Conservation (phyloP, 768 basidiomycete genomes). For the Dentipellis sp. region DNA sequence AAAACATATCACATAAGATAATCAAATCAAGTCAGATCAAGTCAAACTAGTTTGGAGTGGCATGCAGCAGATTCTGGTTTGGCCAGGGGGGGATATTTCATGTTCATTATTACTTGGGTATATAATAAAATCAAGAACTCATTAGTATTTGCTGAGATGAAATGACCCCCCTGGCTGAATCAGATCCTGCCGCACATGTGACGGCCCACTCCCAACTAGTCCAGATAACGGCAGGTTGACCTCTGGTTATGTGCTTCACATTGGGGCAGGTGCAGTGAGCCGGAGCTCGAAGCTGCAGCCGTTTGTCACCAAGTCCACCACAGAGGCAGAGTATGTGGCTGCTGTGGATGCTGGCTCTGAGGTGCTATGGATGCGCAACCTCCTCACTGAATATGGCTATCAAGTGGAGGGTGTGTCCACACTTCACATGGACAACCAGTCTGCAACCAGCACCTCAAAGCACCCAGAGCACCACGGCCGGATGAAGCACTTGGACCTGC, state of each 20-base stretch:
- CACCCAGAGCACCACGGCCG: slow-evolving; percentile 21
- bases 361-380: slow-evolving; percentile 19
- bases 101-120: too few species aligned
- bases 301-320: slow-evolving; percentile 25
- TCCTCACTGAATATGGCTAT: slow-evolving; percentile 16
- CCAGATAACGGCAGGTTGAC: slow-evolving; percentile 4
- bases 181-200: too few species aligned
- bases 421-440: slow-evolving; percentile 22
- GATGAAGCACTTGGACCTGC: slow-evolving; percentile 30
- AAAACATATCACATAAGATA: too few species aligned
- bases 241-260: slow-evolving; percentile 18
- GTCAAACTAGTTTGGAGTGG: too few species aligned
- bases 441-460: slow-evolving; percentile 20
- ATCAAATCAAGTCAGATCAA: too few species aligned
- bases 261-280: slow-evolving; percentile 22
- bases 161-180: too few species aligned
- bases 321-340: slow-evolving; percentile 30
- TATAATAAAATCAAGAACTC: too few species aligned
- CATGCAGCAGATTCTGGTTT: too few species aligned
- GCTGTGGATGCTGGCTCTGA: slow-evolving; percentile 17
- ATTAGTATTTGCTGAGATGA: too few species aligned
- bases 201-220: too few species aligned
- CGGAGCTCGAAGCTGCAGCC: slow-evolving; percentile 28
- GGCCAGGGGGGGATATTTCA: too few species aligned
- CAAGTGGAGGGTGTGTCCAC: neutral